Conservation (phyloP, 768 basidiomycete species). For the Filobasidium floriforme region DNA sequence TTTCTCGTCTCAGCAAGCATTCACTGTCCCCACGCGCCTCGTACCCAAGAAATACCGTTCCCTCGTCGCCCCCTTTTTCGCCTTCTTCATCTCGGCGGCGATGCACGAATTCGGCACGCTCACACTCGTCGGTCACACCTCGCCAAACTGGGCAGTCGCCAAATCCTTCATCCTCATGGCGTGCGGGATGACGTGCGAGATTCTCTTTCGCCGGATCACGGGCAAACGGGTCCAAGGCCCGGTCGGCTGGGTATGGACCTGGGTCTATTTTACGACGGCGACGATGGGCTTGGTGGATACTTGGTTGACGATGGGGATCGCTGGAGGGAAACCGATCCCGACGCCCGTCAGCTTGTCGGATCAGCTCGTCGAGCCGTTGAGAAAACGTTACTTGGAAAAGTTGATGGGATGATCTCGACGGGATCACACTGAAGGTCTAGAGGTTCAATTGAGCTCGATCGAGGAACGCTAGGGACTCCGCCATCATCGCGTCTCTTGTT, state of each 20-base stretch:
- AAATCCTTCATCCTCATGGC: slow-evolving; percentile 35
- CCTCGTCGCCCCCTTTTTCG: slow-evolving; percentile 21
- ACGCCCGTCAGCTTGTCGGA: slow-evolving; percentile 14
- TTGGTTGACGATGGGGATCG: slow-evolving; percentile 37
- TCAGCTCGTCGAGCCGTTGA: background rate
- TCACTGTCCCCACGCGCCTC: slow-evolving; percentile 32
- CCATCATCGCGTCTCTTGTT: too few species aligned
- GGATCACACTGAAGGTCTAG: too few species aligned
- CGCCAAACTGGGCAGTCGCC: slow-evolving; percentile 23
- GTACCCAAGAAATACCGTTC: slow-evolving; percentile 21
- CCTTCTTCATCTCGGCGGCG: slow-evolving; percentile 35
- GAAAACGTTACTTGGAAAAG: background rate
- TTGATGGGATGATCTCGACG: background rate
- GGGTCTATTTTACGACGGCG: slow-evolving; percentile 26
- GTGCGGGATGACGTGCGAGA: slow-evolving; percentile 32
- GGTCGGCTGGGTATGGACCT: slow-evolving; percentile 36
- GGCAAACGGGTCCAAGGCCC: slow-evolving; percentile 34
- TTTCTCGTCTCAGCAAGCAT: slow-evolving; percentile 14
- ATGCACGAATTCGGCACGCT: slow-evolving; percentile 39
- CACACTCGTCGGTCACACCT: slow-evolving; percentile 32
- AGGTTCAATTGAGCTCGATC: too few species aligned
- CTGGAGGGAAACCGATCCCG: slow-evolving; percentile 28
- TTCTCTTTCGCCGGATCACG: slow-evolving; percentile 32
- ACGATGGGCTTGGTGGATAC: slow-evolving; percentile 22
- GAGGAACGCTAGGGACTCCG: too few species aligned